Conservation (phyloP, 768 basidiomycete species). For the Tulasnella sp. region DNA sequence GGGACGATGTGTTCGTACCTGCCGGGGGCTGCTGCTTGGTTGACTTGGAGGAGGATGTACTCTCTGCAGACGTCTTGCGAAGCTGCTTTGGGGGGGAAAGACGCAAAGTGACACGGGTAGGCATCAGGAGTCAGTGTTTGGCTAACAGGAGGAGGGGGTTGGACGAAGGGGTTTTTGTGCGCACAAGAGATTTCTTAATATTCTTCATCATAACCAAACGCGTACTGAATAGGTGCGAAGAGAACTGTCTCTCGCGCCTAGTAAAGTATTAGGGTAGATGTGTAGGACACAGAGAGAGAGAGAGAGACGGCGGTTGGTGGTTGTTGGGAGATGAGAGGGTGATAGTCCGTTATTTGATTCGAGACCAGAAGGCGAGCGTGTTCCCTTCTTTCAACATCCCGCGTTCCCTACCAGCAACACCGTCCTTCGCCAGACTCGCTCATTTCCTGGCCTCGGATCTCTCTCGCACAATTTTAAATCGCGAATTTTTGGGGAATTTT, state of each 20-base stretch:
- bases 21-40: not conserved
- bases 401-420: not conserved
- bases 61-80: constrained; percentile 60
- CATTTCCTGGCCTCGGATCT: not conserved
- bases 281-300: not conserved
- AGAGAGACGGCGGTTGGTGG: constrained; percentile 6
- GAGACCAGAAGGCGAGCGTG: not conserved
- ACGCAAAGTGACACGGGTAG: not conserved
- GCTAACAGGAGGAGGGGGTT: constrained; percentile 43
- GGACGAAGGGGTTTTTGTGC: constrained; percentile 23
- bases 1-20: constrained; percentile 11
- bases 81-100: constrained; percentile 4
- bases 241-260: not conserved
- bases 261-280: constrained; percentile 4
- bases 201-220: constrained; percentile 10
- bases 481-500: not conserved
- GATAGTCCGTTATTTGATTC: constrained; percentile 12
- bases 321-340: constrained; percentile 9
- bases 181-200: constrained; percentile 6
- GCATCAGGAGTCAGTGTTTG: constrained; percentile 34
- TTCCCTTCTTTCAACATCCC: constrained; percentile 11
- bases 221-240: not conserved
- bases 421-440: not conserved
- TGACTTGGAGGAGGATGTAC: constrained; percentile 53
- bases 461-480: not conserved